Conservation (phyloP, 805 yeast genomes). For the Lipomyces japonicus region DNA sequence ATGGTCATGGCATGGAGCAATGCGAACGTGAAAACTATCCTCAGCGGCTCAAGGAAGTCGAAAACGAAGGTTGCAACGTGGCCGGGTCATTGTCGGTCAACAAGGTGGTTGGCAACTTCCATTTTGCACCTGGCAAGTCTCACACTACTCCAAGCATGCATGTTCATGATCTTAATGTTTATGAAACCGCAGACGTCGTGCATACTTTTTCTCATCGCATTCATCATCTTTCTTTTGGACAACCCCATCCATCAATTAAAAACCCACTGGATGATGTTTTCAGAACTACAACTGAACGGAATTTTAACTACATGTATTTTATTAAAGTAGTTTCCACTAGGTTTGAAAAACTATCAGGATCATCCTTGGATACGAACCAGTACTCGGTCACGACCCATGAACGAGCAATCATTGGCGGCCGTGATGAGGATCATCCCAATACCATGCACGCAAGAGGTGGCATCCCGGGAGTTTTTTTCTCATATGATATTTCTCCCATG, state of each 20-base stretch:
- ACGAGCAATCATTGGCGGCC: constrained; percentile 79
- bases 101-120: constrained; percentile 85
- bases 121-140: constrained; percentile 93
- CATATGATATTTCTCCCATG: constrained; percentile 89
- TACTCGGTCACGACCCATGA: constrained; percentile 85
- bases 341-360: constrained; percentile 59
- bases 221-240: constrained; percentile 81
- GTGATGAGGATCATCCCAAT: constrained; percentile 86
- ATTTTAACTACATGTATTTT: constrained; percentile 69
- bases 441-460: constrained; percentile 75
- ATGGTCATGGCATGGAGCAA: constrained; percentile 81
- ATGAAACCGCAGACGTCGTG: constrained; percentile 47
- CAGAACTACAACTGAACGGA: constrained; percentile 35
- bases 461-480: constrained; percentile 80
- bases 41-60: constrained; percentile 50
- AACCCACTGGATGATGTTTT: constrained; percentile 54
- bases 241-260: constrained; percentile 35
- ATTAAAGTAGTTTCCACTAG: constrained; percentile 88
- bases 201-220: constrained; percentile 75
- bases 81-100: constrained; percentile 75
- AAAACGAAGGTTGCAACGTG: constrained; percentile 84
- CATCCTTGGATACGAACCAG: constrained; percentile 71
- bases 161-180: constrained; percentile 79
- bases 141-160: constrained; percentile 57
- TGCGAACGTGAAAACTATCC: constrained; percentile 90